Evolutionary conservation across 1,284 basidiomycete species (phyloP).

Genomic region (Stereum hirsutum): DNA sequence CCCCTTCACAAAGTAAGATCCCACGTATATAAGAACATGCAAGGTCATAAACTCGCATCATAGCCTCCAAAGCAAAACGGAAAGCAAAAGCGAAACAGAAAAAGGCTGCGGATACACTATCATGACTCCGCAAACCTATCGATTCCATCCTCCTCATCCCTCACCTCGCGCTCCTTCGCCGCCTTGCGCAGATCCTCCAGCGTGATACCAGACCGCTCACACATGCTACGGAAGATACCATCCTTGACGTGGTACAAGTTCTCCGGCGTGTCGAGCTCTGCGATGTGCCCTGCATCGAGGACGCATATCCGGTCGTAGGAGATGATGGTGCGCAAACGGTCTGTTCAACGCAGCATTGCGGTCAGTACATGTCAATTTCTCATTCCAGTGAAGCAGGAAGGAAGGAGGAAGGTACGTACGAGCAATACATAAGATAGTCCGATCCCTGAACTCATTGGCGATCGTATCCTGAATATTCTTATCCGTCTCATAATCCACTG

Average conservation of each 20-base stretch:
- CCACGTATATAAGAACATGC: no score
- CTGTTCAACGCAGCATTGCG: constrained; percentile 20
- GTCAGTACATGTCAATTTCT: background rate
- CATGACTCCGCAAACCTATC: no score
- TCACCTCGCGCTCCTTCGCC: constrained; percentile 6
- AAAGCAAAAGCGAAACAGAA: no score
- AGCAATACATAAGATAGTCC: constrained; percentile 77
- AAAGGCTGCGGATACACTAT: no score
- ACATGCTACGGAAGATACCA: constrained; percentile 63
- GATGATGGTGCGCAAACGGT: constrained; percentile 72
- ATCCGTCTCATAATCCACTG: constrained; percentile 80
- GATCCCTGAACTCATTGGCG: constrained; percentile 68
- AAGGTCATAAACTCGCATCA: no score
- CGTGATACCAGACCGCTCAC: constrained; percentile 49
- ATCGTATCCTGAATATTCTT: constrained; percentile 84
- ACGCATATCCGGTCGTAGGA: constrained; percentile 72
- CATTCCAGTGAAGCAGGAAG: background rate
- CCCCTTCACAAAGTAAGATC: no score
- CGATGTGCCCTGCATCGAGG: constrained; percentile 62
- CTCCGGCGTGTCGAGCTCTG: constrained; percentile 66
- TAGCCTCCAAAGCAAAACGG: no score
- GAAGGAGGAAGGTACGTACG: constrained; percentile 30
- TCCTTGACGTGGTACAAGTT: constrained; percentile 40
- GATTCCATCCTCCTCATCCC: constrained; percentile 5
- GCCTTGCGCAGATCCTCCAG: constrained; percentile 35